Evolutionary conservation across 148 eudicot genomes (phyloP).

Genomic region (Vaccinium vitisidaea): DNA sequence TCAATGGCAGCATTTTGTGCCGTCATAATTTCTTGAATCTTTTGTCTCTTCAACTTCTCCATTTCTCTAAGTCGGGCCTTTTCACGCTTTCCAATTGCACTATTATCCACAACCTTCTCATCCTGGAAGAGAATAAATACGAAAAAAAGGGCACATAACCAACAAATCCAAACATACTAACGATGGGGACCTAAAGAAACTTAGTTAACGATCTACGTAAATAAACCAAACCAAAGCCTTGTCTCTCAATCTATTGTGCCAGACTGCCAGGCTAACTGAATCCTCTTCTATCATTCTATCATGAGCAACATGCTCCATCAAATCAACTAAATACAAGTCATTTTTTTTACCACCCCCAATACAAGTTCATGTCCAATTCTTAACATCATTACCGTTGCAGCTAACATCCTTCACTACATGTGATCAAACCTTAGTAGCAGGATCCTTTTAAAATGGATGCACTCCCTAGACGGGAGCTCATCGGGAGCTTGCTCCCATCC

Average conservation of each 20-base stretch:
- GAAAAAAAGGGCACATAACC: constrained; percentile 4
- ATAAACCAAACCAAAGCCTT: background rate
- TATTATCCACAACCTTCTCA: constrained; percentile 34
- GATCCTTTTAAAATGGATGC: too few relatives aligned
- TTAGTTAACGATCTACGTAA: background rate
- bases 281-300: background rate
- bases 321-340: background rate
- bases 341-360: background rate
- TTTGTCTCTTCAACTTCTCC: constrained; percentile 84
- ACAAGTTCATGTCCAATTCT: background rate
- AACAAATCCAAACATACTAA: background rate
- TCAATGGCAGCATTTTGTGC: constrained; percentile 87
- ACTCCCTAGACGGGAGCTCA: too few relatives aligned
- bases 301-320: background rate
- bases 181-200: background rate
- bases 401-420: background rate
- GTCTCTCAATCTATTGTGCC: background rate
- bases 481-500: too few relatives aligned
- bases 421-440: background rate
- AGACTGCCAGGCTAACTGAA: background rate
- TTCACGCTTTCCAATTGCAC: constrained; percentile 70
- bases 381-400: too few relatives aligned
- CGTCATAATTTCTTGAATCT: constrained; percentile 81
- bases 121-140: constrained; percentile 39
- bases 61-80: constrained; percentile 75